These are phyloP conservation scores for Monilinia polystroma DNA, from an alignment of 2,329 filamentous ascomycete species.

Conservation along the genomic window DNA sequence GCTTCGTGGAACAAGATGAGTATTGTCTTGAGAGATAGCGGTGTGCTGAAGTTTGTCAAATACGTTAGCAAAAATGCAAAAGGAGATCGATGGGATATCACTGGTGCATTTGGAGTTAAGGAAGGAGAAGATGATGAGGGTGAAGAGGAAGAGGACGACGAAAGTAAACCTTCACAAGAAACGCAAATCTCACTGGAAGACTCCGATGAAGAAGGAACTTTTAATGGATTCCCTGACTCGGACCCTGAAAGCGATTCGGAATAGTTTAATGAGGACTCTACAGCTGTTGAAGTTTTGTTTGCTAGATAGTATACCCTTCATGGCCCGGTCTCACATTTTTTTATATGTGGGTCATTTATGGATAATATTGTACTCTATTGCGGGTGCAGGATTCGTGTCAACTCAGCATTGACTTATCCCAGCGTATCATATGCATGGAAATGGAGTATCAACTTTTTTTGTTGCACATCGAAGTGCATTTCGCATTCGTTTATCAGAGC, in stretches of 20 bases:
- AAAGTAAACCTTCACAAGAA: slow-evolving; percentile 33
- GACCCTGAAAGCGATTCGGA: slow-evolving; percentile 39
- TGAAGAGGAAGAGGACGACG: slow-evolving; percentile 41
- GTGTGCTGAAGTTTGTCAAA: slow-evolving; percentile 90
- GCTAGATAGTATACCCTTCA: background rate
- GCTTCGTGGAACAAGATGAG: slow-evolving; percentile 87
- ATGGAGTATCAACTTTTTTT: slow-evolving; percentile 5
- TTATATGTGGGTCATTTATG: slow-evolving; percentile 18
- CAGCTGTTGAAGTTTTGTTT: background rate
- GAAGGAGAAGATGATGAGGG: slow-evolving; percentile 49
- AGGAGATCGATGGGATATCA: slow-evolving; percentile 92
- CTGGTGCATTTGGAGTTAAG: slow-evolving; percentile 72
- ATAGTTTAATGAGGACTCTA: slow-evolving; percentile 23
- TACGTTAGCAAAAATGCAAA: slow-evolving; percentile 81
- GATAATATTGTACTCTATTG: slow-evolving; percentile 6
- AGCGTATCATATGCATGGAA: slow-evolving; percentile 18
- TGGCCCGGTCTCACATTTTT: background rate
- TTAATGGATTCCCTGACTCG: slow-evolving; percentile 54
- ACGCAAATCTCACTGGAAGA: slow-evolving; percentile 42
- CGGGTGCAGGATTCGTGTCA: slow-evolving; percentile 11
- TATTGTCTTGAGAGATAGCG: slow-evolving; percentile 83
- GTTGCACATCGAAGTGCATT: slow-evolving; percentile 22
- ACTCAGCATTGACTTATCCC: slow-evolving; percentile 8
- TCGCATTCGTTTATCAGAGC: slow-evolving; percentile 22
- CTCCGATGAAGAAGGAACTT: slow-evolving; percentile 54